Evolutionary conservation across 2,329 filamentous ascomycete species (phyloP), one percentile per base, ranked within the genome.

Genomic region (Scorias spongiosa): DNA sequence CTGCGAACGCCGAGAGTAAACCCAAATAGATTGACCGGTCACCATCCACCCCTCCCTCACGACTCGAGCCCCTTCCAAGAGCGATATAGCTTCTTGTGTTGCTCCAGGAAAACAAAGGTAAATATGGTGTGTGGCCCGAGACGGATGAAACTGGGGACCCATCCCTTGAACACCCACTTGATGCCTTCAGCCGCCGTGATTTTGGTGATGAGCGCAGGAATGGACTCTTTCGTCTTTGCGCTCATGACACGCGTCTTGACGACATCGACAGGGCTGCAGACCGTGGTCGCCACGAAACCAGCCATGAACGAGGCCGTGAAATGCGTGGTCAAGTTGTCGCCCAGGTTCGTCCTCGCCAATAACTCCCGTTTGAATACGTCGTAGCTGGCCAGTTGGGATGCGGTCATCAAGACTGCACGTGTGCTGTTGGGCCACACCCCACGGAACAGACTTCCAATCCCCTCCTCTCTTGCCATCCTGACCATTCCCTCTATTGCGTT

Each of bases 241-340:
- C 79, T 82, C 86, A 93, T 93, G 55, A 93, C 76, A 18, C 84
- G 72, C 9, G 86, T 93, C 71, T 93, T 93, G 65, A 93, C 80
- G 28, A 93, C 86, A 62, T 93, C 86, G 42, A 93, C 80, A 0
- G 86, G 86, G 45, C 79, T 86, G 51, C 84, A 91, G 10, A 89
- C 75, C 0, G 85, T 91, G 1, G 86, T 89, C 4, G 86, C 86
- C 6, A 87, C 80, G 48, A 93, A 78, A 9, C 85, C 85, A 1
- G 84, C 84, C 47, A 88, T 64, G 54, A 91, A 78, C 0, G 78
- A 84, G 2, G 85, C 81, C 0, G 76, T 73, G 56, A 93, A 85
- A 61, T 93, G 86, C 11, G 84, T 86, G 6, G 72, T 71, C n/a
- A 86, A 69, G 48, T 73, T 78, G 55, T 93, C 74, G 29, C 65